phyloP scores from a whole-genome alignment of 495 filamentous ascomycete genomes.

The Rhypophila decipiens region DNA sequence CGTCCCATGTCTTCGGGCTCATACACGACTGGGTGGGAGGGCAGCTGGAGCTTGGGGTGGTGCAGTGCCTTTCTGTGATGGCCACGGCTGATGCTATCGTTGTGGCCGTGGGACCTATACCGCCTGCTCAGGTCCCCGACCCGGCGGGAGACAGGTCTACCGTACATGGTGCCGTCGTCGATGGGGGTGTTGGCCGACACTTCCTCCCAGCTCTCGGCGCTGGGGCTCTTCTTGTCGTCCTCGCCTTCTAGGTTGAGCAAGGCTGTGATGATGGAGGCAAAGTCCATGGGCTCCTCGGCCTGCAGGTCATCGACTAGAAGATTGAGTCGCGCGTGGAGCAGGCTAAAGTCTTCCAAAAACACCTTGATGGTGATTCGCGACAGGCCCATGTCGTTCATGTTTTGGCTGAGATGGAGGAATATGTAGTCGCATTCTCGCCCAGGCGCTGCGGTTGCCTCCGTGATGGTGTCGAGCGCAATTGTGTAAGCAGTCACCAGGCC shows the following conservation, averaged over 20 bases:
- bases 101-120: conserved; percentile 46
- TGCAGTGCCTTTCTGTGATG: too few species aligned
- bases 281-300: conserved; percentile 53
- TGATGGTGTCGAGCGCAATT: conserved; percentile 64
- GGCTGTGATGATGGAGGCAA: conserved; percentile 40
- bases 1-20: conserved; percentile 72
- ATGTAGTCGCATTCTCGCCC: conserved; percentile 91
- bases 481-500: conserved; percentile 82
- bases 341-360: conserved; percentile 78
- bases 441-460: conserved; percentile 82
- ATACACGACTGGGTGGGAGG: conserved; percentile 73
- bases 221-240: conserved; percentile 55
- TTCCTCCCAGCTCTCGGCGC: conserved; percentile 92
- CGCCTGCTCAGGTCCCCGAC: conserved; percentile 43
- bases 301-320: conserved; percentile 73
- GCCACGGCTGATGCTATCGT: conserved; percentile 43
- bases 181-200: conserved; percentile 58
- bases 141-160: conserved; percentile 34
- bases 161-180: conserved; percentile 46
- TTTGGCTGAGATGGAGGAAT: conserved; percentile 71
- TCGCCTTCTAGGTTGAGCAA: conserved; percentile 57
- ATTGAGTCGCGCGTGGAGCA: conserved; percentile 78
- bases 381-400: conserved; percentile 53
- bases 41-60: conserved; percentile 74
- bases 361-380: conserved; percentile 79